A percentile compares a stretch with the other conserved stretches of the same genome.
Conservation (phyloP, 2,329 filamentous ascomycete genomes). For the Niveomyces coronatus region DNA sequence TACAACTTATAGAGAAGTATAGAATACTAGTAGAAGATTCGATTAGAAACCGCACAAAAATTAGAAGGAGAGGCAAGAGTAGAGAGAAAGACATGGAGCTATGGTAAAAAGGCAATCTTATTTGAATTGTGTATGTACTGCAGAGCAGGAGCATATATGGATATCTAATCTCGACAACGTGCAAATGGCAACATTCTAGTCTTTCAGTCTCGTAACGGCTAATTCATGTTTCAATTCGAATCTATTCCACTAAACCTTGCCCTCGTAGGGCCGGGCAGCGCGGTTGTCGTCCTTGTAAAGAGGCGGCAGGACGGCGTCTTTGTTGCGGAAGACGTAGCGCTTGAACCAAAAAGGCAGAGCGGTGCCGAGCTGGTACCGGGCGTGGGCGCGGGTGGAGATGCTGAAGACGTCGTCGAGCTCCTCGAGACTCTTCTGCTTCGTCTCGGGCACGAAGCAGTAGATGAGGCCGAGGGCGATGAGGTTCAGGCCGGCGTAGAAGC, state of each 20-base stretch:
- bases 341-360: slow-evolving; percentile 24
- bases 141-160: too few species aligned
- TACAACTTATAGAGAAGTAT: neutral
- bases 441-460: slow-evolving; percentile 49
- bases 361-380: slow-evolving; percentile 23
- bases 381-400: slow-evolving; percentile 22
- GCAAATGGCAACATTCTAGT: too few species aligned
- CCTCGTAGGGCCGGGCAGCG: neutral
- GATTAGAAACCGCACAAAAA: too few species aligned
- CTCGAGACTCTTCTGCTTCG: slow-evolving; percentile 28
- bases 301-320: slow-evolving; percentile 2
- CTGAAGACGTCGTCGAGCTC: slow-evolving; percentile 30
- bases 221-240: too few species aligned
- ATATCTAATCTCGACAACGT: too few species aligned
- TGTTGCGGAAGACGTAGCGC: slow-evolving; percentile 15
- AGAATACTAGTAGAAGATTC: neutral
- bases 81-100: too few species aligned
- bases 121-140: too few species aligned
- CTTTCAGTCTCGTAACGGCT: too few species aligned
- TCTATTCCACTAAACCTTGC: slow-evolving; percentile 8
- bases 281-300: slow-evolving; percentile 3
- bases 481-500: slow-evolving; percentile 52
- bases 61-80: too few species aligned
- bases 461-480: slow-evolving; percentile 51
- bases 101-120: too few species aligned